phyloP scores from a whole-genome alignment of 2,329 filamentous ascomycete genomes.

The Epichloe coenophiala region DNA sequence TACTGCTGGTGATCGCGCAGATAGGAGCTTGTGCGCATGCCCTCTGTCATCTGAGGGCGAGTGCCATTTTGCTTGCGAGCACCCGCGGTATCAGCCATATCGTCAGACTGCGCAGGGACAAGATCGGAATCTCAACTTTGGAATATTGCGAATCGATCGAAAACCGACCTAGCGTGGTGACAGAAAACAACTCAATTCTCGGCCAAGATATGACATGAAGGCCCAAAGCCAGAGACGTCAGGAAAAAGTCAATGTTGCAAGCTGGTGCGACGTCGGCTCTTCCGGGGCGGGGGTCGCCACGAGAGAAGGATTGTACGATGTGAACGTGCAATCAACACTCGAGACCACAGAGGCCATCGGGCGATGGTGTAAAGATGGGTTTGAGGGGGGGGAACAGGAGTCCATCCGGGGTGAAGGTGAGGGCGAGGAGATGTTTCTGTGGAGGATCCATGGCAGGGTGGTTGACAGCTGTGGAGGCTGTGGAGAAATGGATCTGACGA shows the following conservation, averaged over 20 bases:
- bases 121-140: background rate
- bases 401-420: background rate
- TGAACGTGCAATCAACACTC: background rate
- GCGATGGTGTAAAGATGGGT: background rate
- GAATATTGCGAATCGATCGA: too few species aligned
- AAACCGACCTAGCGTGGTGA: too few species aligned
- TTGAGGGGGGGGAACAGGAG: too few species aligned
- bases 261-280: conserved; percentile 1
- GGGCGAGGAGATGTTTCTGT: background rate
- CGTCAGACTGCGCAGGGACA: conserved; percentile 1
- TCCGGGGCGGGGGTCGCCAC: background rate
- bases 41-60: conserved; percentile 33
- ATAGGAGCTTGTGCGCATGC: conserved; percentile 45
- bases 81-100: conserved; percentile 20
- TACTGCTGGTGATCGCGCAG: conserved; percentile 51
- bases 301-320: background rate
- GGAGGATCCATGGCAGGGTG: background rate
- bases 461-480: background rate
- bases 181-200: too few species aligned
- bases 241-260: background rate
- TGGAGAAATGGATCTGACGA: background rate
- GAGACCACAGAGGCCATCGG: background rate
- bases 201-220: too few species aligned
- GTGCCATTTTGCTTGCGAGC: conserved; percentile 20
- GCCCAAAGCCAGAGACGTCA: too few species aligned